Base-by-base conservation (phyloP, 192 early-diverging fungal genomes). In the Phlyctochytrium planicorne region DNA sequence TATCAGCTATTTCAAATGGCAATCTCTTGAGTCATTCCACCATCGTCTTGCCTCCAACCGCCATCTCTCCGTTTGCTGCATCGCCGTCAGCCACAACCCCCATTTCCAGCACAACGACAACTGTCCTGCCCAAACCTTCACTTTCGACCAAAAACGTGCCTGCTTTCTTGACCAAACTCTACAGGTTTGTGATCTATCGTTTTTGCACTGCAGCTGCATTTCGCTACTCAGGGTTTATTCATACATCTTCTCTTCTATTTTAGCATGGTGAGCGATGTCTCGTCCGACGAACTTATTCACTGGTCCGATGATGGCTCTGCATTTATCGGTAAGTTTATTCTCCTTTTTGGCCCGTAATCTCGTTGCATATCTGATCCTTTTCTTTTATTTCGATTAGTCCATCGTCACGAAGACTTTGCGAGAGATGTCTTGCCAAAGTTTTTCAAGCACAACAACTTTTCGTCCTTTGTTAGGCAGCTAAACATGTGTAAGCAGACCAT, bases 111-210 rank as follows among this genome's bases (percentile, higher is more conserved):
- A n/a, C n/a, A n/a, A n/a, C n/a, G n/a, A n/a, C n/a, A n/a, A n/a
- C n/a, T n/a, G n/a, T n/a, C n/a, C n/a, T n/a, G n/a, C n/a, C n/a
- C n/a, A n/a, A n/a, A n/a, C n/a, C n/a, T n/a, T n/a, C n/a, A n/a
- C n/a, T 47, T 47, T 10, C 55, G 55, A 29, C 4, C 55, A 83
- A 73, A 36, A 80, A 68, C 63, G 92, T 97, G 23, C 92, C 95
- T 1, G 92, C 93, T 1, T 97, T 97, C 71, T 75, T 97, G 14
- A 95, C 92, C 78, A 97, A 97, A 69, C 86, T 97, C 10, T 96
- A 93, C 74, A 89, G 84, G 91, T 92, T 82, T 68, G 81, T 52
- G 16, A 20, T 4, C 50, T 3, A 25, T 30, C 35, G 37, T 65
- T 56, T 63, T 17, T n/a, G n/a, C n/a, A n/a, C n/a, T 34, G 10